These are phyloP conservation scores for Murraya koenigii DNA, from an alignment of 345 rosid species.

Conservation along the genomic window DNA sequence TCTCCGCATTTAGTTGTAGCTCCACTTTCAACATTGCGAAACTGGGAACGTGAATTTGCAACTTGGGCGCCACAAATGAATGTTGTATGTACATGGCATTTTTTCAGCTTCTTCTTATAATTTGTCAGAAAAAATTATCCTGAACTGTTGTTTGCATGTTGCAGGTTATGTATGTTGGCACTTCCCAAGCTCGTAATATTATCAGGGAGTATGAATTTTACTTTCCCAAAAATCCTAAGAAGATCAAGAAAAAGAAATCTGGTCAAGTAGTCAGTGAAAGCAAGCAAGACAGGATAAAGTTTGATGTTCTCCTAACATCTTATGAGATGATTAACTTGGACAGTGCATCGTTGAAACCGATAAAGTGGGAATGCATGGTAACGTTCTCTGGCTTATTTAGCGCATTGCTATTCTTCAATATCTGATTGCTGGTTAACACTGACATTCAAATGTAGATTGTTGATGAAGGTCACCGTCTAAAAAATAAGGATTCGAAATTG, in stretches of 20 bases:
- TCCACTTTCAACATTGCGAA: slow-evolving; percentile 95
- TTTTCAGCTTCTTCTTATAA: slow-evolving; percentile 1
- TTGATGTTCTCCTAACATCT: slow-evolving; percentile 96
- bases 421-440: slow-evolving; percentile 21
- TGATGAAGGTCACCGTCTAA: slow-evolving; percentile 99
- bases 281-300: slow-evolving; percentile 94
- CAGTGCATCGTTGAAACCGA: slow-evolving; percentile 73
- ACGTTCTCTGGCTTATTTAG: slow-evolving; percentile 20
- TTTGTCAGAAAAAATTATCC: not conserved
- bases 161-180: slow-evolving; percentile 95
- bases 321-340: slow-evolving; percentile 98
- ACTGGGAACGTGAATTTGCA: slow-evolving; percentile 99
- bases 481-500: slow-evolving; percentile 96
- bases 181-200: slow-evolving; percentile 78
- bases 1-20: slow-evolving; percentile 93
- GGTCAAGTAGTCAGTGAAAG: slow-evolving; percentile 73
- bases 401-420: slow-evolving; percentile 7
- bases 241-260: slow-evolving; percentile 88
- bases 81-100: slow-evolving; percentile 62
- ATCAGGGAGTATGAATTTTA: slow-evolving; percentile 96
- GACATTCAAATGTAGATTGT: slow-evolving; percentile 67
- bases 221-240: slow-evolving; percentile 63
- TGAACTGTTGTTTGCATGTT: slow-evolving; percentile 19
- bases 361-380: slow-evolving; percentile 99
- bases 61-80: slow-evolving; percentile 99